Base-by-base conservation (phyloP, 2,329 filamentous ascomycete species). In the Diaporthe sp. region DNA sequence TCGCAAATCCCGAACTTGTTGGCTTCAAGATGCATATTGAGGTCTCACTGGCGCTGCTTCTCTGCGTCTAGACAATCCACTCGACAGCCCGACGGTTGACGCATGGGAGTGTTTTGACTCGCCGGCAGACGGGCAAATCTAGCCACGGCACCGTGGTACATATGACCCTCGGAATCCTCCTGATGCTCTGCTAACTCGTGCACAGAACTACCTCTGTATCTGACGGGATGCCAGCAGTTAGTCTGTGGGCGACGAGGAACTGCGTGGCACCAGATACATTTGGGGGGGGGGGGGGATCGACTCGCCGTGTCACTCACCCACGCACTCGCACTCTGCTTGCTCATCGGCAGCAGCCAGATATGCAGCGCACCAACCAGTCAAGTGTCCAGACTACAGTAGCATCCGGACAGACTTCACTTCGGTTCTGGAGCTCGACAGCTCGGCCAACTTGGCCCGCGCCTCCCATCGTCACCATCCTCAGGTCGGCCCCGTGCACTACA, bases 391-490 rank as follows among this genome's bases (percentile, higher is more conserved):
- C 34, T 28, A n/a, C 65, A 28, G 58, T 53, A 65, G 58, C 46
- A 57, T 73, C 58, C 31, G 37, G 58, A 22, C 37, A 55, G 49
- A 37, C 44, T 51, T 51, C 46, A 62, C 37, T 73, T 73, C 46
- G 44, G 37, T 46, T 73, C 71, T 65, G 71, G 58, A 55, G 42
- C 44, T 72, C 58, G 58, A 73, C 71, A 57, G 58, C 58, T 55
- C 58, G 46, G 31, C 42, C 71, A 62, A 37, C 42, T 28, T 73
- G 58, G 58, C 58, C 58, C 46, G 46, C 46, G 42, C 17, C 31
- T 51, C 55, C 31, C 70, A 49, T n/a, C 25, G 28, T 73, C 46
- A 62, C 58, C 37, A 46, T 49, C 65, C 34, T 55, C 49, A 42
- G 22, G 31, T 44, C 22, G 39, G n/a, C 46, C 34, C 46, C 25